These are phyloP conservation scores for Pleurotus sapidus DNA, from an alignment of 768 basidiomycete species.

Conservation along the genomic window DNA sequence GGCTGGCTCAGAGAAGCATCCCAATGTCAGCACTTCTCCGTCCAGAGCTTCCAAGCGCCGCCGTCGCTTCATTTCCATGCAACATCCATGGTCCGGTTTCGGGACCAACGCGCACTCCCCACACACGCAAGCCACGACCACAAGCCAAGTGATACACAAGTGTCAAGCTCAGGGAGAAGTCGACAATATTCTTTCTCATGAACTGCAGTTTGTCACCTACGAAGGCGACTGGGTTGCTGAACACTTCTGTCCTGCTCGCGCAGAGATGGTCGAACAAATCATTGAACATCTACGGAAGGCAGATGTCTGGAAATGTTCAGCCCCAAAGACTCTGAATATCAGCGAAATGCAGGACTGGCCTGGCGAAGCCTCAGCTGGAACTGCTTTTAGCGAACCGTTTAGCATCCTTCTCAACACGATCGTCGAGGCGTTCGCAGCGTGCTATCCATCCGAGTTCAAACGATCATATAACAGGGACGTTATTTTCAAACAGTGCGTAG, in stretches of 20 bases:
- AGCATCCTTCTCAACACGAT: not conserved
- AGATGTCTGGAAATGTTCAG: not conserved
- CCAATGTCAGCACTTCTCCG: no score
- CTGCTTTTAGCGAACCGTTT: not conserved
- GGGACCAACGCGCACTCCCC: no score
- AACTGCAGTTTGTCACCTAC: not conserved
- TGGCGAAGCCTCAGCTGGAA: not conserved
- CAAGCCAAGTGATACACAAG: no score
- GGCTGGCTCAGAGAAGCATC: no score
- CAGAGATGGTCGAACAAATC: not conserved
- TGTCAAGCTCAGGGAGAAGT: no score
- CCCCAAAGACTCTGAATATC: not conserved
- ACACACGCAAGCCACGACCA: no score
- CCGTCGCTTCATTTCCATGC: no score
- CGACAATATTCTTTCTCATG: not conserved
- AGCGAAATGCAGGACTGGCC: not conserved
- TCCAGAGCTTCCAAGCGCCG: no score
- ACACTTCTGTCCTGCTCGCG: not conserved
- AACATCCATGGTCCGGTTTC: no score
- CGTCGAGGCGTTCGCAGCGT: not conserved
- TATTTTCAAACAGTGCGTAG: not conserved
- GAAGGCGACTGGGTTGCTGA: not conserved
- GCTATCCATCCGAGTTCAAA: not conserved
- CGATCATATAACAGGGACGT: not conserved
- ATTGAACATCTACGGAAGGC: not conserved